These are phyloP conservation scores for Phlyctochytrium arcticum DNA, from an alignment of 192 early-diverging fungal genomes.

Conservation along the genomic window DNA sequence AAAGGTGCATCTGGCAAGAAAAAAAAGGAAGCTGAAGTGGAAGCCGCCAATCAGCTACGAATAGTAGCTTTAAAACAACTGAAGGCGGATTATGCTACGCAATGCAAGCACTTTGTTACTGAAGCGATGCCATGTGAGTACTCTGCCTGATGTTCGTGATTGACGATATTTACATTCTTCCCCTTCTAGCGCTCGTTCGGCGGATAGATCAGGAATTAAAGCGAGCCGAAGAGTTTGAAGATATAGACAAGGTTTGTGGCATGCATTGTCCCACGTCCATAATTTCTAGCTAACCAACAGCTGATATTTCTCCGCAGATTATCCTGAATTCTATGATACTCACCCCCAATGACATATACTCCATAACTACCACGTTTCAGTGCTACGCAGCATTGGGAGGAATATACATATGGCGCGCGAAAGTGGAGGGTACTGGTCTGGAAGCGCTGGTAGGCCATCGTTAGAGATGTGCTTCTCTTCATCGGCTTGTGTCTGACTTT, in stretches of 20 bases:
- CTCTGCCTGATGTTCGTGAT: neutral
- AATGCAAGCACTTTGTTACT: conserved; percentile 39
- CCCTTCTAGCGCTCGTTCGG: conserved; percentile 8
- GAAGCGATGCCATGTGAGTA: conserved; percentile 27
- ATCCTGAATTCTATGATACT: conserved; percentile 23
- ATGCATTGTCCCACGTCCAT: no score
- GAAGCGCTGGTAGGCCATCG: conserved; percentile 34
- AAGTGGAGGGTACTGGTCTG: conserved; percentile 25
- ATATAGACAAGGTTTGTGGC: conserved; percentile 41
- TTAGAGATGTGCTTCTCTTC: neutral
- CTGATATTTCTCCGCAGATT: conserved; percentile 11
- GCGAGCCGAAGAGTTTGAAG: conserved; percentile 17
- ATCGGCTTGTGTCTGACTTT: neutral
- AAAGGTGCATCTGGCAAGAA: conserved; percentile 2
- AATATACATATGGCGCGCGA: conserved; percentile 30
- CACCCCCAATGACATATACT: conserved; percentile 32
- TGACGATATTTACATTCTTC: neutral
- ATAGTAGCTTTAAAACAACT: conserved; percentile 8
- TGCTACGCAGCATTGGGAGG: conserved; percentile 22
- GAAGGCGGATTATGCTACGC: conserved; percentile 10
- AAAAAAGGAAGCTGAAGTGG: conserved; percentile 21
- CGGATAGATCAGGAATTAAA: conserved; percentile 32
- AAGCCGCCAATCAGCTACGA: neutral
- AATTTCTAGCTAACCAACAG: no score
- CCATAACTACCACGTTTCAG: conserved; percentile 32